Percentiles rank a stretch among this genome's conserved stretches.
These are phyloP conservation scores for Camelina sativa DNA, from an alignment of 345 rosid species.

Conservation along the genomic window DNA sequence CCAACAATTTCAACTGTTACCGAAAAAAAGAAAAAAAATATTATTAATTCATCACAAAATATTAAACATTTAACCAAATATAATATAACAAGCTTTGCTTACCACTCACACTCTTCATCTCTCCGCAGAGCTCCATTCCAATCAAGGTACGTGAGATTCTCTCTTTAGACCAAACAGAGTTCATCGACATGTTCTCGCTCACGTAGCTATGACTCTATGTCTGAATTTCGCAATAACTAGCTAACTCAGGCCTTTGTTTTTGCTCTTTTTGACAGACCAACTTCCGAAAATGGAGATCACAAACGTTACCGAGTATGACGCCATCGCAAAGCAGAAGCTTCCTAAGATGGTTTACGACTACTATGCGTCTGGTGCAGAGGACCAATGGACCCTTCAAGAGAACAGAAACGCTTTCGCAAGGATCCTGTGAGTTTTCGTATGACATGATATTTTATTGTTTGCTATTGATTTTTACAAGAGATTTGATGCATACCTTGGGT, in stretches of 20 bases:
- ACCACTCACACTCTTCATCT: constrained; percentile 15
- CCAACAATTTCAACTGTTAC: background rate
- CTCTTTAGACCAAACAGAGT: constrained; percentile 15
- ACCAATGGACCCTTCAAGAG: constrained; percentile 76
- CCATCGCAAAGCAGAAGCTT: constrained; percentile 67
- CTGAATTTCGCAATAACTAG: background rate
- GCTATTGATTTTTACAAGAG: constrained; percentile 7
- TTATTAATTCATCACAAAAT: constrained; percentile 1
- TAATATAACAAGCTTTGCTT: constrained; percentile 18
- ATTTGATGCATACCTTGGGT: constrained; percentile 29
- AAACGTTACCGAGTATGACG: constrained; percentile 73
- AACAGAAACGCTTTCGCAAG: constrained; percentile 72
- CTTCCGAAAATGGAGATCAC: constrained; percentile 63
- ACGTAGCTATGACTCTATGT: background rate
- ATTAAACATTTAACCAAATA: background rate
- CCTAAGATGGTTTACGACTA: constrained; percentile 85
- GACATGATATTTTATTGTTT: background rate
- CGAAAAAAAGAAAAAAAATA: background rate
- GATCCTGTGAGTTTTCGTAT: constrained; percentile 57
- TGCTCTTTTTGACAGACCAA: constrained; percentile 25
- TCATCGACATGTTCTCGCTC: background rate
- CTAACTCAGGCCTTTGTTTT: background rate
- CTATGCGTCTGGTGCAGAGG: constrained; percentile 85
- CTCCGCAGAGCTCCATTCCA: constrained; percentile 27
- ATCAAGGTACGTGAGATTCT: constrained; percentile 29